Evolutionary conservation across 2,329 filamentous ascomycete species (phyloP).

Genomic region (Neopestalotiopsis sp.): DNA sequence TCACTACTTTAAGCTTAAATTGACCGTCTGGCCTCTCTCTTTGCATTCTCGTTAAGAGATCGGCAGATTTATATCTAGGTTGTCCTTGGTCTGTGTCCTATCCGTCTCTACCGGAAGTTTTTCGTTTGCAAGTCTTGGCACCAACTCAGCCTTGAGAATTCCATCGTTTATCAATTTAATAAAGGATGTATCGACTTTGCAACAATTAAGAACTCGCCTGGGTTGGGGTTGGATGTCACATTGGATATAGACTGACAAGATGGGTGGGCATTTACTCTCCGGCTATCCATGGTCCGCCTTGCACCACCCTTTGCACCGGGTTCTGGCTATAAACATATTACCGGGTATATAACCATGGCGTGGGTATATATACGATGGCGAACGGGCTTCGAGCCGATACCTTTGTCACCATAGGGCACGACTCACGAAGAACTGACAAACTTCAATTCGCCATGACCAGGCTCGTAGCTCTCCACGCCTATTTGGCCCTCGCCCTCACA

Average conservation of each 20-base stretch:
- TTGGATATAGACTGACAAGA: not conserved
- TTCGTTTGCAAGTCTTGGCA: not conserved
- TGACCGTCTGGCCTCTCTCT: not conserved
- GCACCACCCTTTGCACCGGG: not conserved
- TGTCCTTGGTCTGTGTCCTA: too few relatives aligned
- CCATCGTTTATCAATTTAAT: too few relatives aligned
- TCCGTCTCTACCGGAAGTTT: not conserved
- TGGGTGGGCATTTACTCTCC: not conserved
- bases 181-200: not conserved
- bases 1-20: conserved; percentile 1
- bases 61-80: not conserved
- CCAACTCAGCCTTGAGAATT: not conserved
- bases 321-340: not conserved
- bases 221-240: not conserved
- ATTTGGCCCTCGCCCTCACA: not conserved
- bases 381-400: not conserved
- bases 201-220: not conserved
- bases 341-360: not conserved
- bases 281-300: not conserved
- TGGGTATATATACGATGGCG: not conserved
- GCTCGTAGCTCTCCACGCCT: not conserved
- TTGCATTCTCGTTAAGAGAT: not conserved
- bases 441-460: not conserved
- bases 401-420: not conserved
- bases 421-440: not conserved